Percentiles rank a stretch among this genome's conserved stretches.
These are phyloP conservation scores for Xylariomycetidae sp. DNA, from an alignment of 2,329 filamentous ascomycete genomes.

Conservation along the genomic window DNA sequence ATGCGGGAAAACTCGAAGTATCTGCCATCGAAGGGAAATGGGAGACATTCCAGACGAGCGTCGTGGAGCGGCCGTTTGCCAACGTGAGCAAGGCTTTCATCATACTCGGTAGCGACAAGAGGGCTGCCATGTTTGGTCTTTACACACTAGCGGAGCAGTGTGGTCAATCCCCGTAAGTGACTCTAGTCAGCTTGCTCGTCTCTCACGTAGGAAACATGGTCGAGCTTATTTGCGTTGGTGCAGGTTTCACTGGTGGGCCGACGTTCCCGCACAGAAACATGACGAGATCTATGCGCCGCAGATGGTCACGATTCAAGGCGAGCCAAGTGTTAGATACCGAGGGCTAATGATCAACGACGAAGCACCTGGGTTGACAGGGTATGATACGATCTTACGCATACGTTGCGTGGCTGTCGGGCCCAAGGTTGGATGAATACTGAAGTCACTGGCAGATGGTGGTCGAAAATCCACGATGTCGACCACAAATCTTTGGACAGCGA, in stretches of 20 bases:
- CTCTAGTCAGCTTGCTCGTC: too few relatives aligned
- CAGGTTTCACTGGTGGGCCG: constrained; percentile 57
- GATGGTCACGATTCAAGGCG: constrained; percentile 41
- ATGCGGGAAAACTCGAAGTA: constrained; percentile 42
- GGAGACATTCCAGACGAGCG: constrained; percentile 50
- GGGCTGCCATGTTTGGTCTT: constrained; percentile 54
- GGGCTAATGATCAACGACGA: constrained; percentile 63
- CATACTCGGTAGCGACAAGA: constrained; percentile 54
- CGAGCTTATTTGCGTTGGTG: too few relatives aligned
- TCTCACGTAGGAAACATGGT: too few relatives aligned
- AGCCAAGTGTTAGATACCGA: constrained; percentile 55
- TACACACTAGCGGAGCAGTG: constrained; percentile 60
- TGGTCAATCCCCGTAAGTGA: constrained; percentile 49
- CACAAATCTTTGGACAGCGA: constrained; percentile 45
- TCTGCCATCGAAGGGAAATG: constrained; percentile 47
- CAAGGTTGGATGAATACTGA: too few relatives aligned
- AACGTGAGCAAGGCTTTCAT: constrained; percentile 45
- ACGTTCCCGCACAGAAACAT: constrained; percentile 47
- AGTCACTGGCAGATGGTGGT: constrained; percentile 51
- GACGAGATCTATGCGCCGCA: constrained; percentile 44
- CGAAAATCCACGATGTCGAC: constrained; percentile 40
- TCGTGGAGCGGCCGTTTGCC: constrained; percentile 41
- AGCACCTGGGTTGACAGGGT: constrained; percentile 45
- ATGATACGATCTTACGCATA: too few relatives aligned
- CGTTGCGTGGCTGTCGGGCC: too few relatives aligned